These are phyloP conservation scores for Elongisporangium prolatum DNA, from an alignment of 352 stramenopile genomes.

Conservation along the genomic window DNA sequence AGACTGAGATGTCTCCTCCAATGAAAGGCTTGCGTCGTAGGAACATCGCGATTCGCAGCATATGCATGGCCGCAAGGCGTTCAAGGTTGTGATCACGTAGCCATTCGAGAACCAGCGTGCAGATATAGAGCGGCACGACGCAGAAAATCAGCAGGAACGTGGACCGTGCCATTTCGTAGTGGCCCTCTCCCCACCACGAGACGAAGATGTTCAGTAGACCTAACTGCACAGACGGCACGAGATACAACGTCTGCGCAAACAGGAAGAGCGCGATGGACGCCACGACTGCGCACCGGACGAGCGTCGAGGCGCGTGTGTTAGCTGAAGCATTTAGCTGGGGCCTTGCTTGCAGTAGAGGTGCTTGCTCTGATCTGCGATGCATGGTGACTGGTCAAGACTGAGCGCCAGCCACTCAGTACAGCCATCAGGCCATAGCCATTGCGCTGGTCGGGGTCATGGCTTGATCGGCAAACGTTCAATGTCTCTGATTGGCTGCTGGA, in stretches of 20 bases:
- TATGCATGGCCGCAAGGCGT: conserved; percentile 24
- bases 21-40: conserved; percentile 34
- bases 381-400: conserved; percentile 10
- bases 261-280: conserved; percentile 34
- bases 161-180: conserved; percentile 51
- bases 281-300: conserved; percentile 28
- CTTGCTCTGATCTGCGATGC: conserved; percentile 6
- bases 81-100: conserved; percentile 35
- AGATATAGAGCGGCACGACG: conserved; percentile 34
- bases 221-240: conserved; percentile 31
- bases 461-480: neutral
- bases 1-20: conserved; percentile 10
- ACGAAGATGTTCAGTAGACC: conserved; percentile 18
- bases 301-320: conserved; percentile 1
- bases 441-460: conserved; percentile 7
- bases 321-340: neutral
- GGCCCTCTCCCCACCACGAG: conserved; percentile 23
- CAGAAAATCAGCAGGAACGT: conserved; percentile 53
- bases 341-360: conserved; percentile 8
- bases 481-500: conserved; percentile 14
- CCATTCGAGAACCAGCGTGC: conserved; percentile 38
- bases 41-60: conserved; percentile 33
- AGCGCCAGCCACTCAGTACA: neutral
- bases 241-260: conserved; percentile 32
- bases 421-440: neutral